Evolutionary conservation across 2,329 filamentous ascomycete genomes (phyloP).

Genomic region (Penicillium thymicola): DNA sequence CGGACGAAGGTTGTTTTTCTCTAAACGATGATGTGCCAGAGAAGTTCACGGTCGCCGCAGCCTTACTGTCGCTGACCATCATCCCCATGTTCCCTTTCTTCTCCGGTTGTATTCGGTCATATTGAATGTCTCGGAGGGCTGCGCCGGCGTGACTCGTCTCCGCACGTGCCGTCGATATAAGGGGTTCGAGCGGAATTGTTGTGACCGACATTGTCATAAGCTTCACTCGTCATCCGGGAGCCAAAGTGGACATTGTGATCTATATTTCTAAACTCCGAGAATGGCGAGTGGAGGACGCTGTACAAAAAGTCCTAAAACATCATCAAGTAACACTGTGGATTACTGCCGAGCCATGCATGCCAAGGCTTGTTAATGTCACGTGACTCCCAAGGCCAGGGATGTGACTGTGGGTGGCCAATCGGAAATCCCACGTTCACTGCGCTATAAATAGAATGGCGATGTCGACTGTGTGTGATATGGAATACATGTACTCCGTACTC

Average conservation of each 20-base stretch:
- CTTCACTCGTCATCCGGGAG: not conserved
- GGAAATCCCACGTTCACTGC: not conserved
- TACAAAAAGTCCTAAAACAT: not conserved
- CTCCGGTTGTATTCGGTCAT: not conserved
- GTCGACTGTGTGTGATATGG: not conserved
- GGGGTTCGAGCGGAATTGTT: constrained; percentile 7
- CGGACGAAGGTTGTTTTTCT: constrained; percentile 11
- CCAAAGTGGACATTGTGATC: constrained; percentile 2
- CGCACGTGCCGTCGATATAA: constrained; percentile 5
- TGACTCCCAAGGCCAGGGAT: not conserved
- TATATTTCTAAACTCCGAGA: too few relatives aligned
- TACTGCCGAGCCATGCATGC: not conserved
- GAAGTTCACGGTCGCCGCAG: not conserved
- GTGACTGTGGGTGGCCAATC: not conserved
- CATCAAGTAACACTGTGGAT: not conserved
- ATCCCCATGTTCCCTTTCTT: not conserved
- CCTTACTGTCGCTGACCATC: not conserved
- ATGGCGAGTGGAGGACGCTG: not conserved
- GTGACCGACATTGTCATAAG: constrained; percentile 5
- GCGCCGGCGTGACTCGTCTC: constrained; percentile 6
- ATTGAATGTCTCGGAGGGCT: not conserved
- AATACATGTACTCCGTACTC: not conserved
- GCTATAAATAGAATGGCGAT: not conserved
- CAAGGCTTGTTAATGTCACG: not conserved
- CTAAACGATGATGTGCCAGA: not conserved